These are phyloP conservation scores for Apophysomyces sp. DNA, from an alignment of 371 early-diverging fungal genomes.

Conservation along the genomic window DNA sequence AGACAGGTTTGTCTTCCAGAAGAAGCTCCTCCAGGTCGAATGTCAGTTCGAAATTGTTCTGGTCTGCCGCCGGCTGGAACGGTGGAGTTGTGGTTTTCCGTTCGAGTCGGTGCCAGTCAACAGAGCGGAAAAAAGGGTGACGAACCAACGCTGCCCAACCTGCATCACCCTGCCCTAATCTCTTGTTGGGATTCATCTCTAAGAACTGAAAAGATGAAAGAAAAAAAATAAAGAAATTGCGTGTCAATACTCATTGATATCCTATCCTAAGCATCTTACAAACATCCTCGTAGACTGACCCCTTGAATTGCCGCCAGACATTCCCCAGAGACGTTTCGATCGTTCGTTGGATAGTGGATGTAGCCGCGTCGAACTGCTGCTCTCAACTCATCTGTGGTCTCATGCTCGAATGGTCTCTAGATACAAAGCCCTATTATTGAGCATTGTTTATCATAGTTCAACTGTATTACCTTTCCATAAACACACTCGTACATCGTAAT, in stretches of 20 bases:
- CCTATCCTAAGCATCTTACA: slow-evolving; percentile 1
- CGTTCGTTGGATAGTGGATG: slow-evolving; percentile 57
- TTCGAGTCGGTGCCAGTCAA: slow-evolving; percentile 49
- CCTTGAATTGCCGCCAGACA: slow-evolving; percentile 65
- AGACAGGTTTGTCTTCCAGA: slow-evolving; percentile 78
- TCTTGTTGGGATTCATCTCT: slow-evolving; percentile 42
- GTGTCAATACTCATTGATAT: neutral
- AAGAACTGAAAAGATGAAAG: slow-evolving; percentile 31
- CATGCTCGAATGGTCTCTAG: slow-evolving; percentile 63
- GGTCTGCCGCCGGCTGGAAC: slow-evolving; percentile 63
- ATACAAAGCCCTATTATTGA: neutral
- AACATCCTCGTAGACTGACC: slow-evolving; percentile 33
- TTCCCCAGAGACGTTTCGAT: slow-evolving; percentile 54
- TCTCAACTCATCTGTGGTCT: slow-evolving; percentile 50
- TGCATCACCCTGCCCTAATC: slow-evolving; percentile 51
- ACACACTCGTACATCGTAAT: slow-evolving; percentile 76
- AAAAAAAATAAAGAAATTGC: no score
- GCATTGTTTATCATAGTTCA: neutral
- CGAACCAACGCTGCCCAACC: slow-evolving; percentile 45
- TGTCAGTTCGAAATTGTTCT: slow-evolving; percentile 90
- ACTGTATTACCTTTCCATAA: slow-evolving; percentile 45
- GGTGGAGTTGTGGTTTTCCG: slow-evolving; percentile 50
- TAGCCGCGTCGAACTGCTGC: slow-evolving; percentile 55
- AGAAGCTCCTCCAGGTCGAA: slow-evolving; percentile 92
- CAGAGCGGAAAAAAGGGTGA: slow-evolving; percentile 54